These are phyloP conservation scores for Umbilicaria muhlenbergii DNA, from an alignment of 495 filamentous ascomycete genomes.

Conservation along the genomic window DNA sequence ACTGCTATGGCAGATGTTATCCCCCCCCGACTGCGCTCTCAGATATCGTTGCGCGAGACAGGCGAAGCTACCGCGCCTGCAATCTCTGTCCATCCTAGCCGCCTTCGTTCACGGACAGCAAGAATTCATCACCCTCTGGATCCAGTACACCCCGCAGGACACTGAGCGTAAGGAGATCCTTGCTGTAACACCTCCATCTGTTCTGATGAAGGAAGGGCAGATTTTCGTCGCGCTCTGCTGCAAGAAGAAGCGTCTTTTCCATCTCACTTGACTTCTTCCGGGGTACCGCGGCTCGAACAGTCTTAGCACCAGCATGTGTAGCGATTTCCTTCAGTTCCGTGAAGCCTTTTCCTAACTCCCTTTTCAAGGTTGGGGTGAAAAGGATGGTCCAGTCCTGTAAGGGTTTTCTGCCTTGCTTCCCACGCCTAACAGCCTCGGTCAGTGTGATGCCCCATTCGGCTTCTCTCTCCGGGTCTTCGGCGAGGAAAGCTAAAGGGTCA, in stretches of 20 bases:
- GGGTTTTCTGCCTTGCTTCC: conserved; percentile 9
- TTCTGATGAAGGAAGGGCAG: neutral
- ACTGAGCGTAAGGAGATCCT: conserved; percentile 11
- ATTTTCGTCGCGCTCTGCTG: neutral
- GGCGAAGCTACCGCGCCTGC: too few species aligned
- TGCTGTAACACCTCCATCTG: conserved; percentile 2
- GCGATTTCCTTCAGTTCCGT: conserved; percentile 20
- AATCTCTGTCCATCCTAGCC: too few species aligned
- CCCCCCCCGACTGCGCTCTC: too few species aligned
- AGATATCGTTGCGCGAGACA: too few species aligned
- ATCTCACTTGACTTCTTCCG: conserved; percentile 1
- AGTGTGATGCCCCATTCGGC: conserved; percentile 20
- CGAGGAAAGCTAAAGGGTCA: conserved; percentile 12
- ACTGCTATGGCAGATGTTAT: too few species aligned
- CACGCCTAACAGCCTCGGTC: conserved; percentile 10
- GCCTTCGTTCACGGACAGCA: neutral
- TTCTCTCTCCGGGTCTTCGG: conserved; percentile 14
- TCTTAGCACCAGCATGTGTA: conserved; percentile 13
- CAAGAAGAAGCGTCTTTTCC: conserved; percentile 4
- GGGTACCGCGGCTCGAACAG: conserved; percentile 1
- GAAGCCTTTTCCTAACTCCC: conserved; percentile 15
- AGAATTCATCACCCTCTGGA: conserved; percentile 8
- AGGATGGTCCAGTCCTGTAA: conserved; percentile 16
- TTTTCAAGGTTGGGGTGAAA: conserved; percentile 20
- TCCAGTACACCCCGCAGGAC: conserved; percentile 11